Base-by-base conservation (phyloP, 2,329 filamentous ascomycete species). In the Fusarium coffeatum region DNA sequence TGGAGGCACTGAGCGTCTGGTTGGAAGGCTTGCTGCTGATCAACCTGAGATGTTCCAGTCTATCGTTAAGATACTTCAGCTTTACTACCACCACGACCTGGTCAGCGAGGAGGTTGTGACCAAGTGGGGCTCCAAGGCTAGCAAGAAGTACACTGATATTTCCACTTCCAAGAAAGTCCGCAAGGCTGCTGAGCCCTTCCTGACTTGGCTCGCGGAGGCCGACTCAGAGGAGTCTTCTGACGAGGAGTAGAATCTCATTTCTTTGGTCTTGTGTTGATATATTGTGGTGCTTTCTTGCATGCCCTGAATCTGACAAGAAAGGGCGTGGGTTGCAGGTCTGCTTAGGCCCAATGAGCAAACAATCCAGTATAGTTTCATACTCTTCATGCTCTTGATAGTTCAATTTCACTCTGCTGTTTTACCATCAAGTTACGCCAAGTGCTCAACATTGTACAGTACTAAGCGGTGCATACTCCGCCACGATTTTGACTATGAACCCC, bases 101-200 rank as follows among this genome's bases (percentile, higher is more conserved):
- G 85, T 97, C 76, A 90, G 87, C 54, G 96, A 99, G 84, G 94
- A 97, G 69, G 89, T 94, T 18, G 89, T 97, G 78, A 92, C 91
- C 82, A 91, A 91, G 74, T 99, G 96, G 95, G 95, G 94, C 72
- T 87, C 88, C 78, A 97, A 96, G 87, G 94, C 95, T 64, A 97
- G 93, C 89, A 98, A 97, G 91, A 98, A 98, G 86, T 98, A 98
- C 80, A 93, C 97, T 74, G 95, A 98, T 79, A 82, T 97, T 66
- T 80, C 90, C 64, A 94, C 90, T 66, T 97, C 93, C 84, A 95
- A 94, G 87, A 97, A 97, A 87, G 94, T 98, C 69, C 93, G 94
- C 84, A 95, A 97, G 86, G 92, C 93, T 72, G 94, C 96, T 56
- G 92, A 97, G 85, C 91, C 93, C 71, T 99, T 99, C 88, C 87